These are phyloP conservation scores for Cryptococcus sp. DNA, from an alignment of 1,284 basidiomycete genomes.

Conservation along the genomic window DNA sequence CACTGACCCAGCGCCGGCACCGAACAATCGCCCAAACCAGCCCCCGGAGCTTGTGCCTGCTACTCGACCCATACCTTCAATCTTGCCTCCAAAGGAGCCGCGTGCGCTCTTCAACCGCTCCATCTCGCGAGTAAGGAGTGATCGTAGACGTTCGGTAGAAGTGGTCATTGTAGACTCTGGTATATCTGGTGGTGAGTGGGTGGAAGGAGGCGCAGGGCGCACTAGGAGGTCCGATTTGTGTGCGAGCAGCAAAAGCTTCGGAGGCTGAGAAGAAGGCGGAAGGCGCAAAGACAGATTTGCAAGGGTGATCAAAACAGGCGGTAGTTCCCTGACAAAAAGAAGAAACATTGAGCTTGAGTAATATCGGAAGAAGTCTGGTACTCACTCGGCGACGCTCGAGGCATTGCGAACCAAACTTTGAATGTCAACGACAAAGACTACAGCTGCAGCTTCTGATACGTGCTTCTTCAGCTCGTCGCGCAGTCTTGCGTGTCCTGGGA, in stretches of 20 bases:
- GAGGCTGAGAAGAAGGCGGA: constrained; percentile 22
- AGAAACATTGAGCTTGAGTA: neutral
- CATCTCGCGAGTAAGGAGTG: constrained; percentile 50
- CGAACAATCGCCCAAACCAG: constrained; percentile 34
- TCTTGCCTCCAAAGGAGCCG: constrained; percentile 38
- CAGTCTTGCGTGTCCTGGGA: constrained; percentile 52
- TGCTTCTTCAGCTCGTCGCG: constrained; percentile 40
- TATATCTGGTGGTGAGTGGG: constrained; percentile 31
- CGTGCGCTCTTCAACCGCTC: constrained; percentile 47
- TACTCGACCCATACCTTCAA: constrained; percentile 48
- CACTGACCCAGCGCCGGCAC: constrained; percentile 9
- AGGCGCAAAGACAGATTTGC: constrained; percentile 28
- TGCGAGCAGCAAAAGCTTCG: constrained; percentile 45
- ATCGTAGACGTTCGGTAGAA: constrained; percentile 38
- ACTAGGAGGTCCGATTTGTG: constrained; percentile 49
- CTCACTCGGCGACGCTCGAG: constrained; percentile 48
- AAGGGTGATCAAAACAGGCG: constrained; percentile 44
- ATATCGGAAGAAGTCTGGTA: constrained; percentile 2
- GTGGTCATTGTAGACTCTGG: constrained; percentile 23
- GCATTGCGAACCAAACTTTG: constrained; percentile 43
- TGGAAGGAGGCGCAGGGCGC: constrained; percentile 22
- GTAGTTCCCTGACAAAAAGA: constrained; percentile 35
- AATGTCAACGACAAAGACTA: constrained; percentile 51
- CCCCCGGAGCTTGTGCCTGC: constrained; percentile 21
- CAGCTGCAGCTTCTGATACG: constrained; percentile 33